phyloP scores from a whole-genome alignment of 2,329 filamentous ascomycete genomes.

The Colletotrichum abscissum region DNA sequence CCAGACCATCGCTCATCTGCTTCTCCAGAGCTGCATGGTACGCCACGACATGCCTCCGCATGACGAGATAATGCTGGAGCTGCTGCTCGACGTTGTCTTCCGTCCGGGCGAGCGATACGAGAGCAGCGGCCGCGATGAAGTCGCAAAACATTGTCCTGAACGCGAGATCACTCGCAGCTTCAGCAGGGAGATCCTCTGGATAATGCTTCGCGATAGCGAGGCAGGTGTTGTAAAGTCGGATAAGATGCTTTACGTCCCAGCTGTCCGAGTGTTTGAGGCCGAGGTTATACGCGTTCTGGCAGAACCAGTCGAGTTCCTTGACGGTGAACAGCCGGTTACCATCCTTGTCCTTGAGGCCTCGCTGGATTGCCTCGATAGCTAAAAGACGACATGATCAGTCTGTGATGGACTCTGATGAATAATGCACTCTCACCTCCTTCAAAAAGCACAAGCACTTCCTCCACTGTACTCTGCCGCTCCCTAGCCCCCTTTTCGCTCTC shows the following conservation, averaged over 20 bases:
- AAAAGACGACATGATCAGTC: background rate
- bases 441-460: conserved; percentile 66
- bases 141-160: conserved; percentile 76
- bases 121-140: conserved; percentile 70
- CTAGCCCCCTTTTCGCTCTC: conserved; percentile 36
- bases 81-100: conserved; percentile 62
- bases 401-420: background rate
- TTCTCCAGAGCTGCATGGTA: conserved; percentile 64
- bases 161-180: conserved; percentile 58
- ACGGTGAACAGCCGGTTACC: conserved; percentile 66
- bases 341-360: conserved; percentile 50
- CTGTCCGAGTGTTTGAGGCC: conserved; percentile 69
- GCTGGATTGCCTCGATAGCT: conserved; percentile 55
- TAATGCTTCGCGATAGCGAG: conserved; percentile 64
- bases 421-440: conserved; percentile 48
- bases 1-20: conserved; percentile 48
- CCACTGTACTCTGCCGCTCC: conserved; percentile 35
- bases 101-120: conserved; percentile 63
- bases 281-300: conserved; percentile 83
- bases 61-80: conserved; percentile 70
- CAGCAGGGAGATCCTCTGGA: conserved; percentile 55
- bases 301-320: conserved; percentile 85
- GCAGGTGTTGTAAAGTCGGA: conserved; percentile 67
- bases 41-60: conserved; percentile 68
- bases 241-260: conserved; percentile 64